These are phyloP conservation scores for Linnemannia elongata DNA, from an alignment of 192 early-diverging fungal species.

Conservation along the genomic window DNA sequence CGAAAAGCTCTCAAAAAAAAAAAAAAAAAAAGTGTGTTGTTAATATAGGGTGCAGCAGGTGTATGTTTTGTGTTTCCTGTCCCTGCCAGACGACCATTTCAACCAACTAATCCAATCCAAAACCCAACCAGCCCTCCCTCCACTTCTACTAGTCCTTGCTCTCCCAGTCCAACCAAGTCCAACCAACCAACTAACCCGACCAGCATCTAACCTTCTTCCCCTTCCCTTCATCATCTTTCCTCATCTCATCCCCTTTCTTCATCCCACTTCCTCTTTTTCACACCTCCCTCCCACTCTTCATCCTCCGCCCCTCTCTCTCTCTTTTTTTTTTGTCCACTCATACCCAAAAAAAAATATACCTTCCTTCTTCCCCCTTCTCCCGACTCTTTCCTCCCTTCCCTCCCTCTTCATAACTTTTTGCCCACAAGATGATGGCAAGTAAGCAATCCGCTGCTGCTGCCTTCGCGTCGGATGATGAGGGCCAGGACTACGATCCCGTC, in stretches of 20 bases:
- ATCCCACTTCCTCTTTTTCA: background rate
- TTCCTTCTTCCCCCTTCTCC: background rate
- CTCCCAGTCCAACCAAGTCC: background rate
- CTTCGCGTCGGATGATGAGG: constrained; percentile 28
- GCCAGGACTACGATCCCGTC: constrained; percentile 32
- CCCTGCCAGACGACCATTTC: background rate
- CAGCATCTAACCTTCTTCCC: background rate
- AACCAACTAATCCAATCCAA: background rate
- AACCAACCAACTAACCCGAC: background rate
- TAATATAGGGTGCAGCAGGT: background rate
- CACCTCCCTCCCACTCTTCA: background rate
- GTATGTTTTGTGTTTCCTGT: background rate
- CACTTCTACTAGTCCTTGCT: background rate
- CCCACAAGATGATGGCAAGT: constrained; percentile 30
- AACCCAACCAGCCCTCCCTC: constrained; percentile 1
- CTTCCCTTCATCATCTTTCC: background rate
- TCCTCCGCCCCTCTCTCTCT: background rate
- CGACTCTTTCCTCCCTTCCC: background rate
- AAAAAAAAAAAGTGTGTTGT: background rate
- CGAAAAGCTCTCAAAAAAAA: background rate
- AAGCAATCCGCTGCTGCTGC: constrained; percentile 12
- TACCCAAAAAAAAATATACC: background rate
- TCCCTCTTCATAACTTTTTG: background rate
- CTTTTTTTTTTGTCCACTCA: background rate
- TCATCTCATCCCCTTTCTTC: background rate